These are phyloP conservation scores for Hericium rajendrae DNA, from an alignment of 768 basidiomycete species.

Conservation along the genomic window DNA sequence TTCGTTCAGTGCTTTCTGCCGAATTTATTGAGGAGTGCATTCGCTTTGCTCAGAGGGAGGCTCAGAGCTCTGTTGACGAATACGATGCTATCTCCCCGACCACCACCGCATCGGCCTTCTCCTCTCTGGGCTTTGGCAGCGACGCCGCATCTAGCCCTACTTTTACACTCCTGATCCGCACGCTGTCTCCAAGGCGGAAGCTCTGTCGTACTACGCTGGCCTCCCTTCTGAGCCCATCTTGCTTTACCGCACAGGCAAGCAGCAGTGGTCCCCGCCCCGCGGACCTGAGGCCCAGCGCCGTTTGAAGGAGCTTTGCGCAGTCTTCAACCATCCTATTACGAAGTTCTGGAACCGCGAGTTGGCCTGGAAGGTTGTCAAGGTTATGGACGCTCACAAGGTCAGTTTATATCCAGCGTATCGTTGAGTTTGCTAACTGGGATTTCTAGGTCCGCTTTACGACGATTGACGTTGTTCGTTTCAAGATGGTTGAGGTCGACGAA, in stretches of 20 bases:
- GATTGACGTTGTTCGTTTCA: constrained; percentile 27
- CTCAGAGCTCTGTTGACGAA: too few species aligned
- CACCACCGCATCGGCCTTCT: too few species aligned
- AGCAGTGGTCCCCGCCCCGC: constrained; percentile 13
- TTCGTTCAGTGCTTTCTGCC: too few species aligned
- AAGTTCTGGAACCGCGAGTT: constrained; percentile 23
- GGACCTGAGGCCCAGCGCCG: constrained; percentile 11
- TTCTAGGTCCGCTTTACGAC: constrained; percentile 24
- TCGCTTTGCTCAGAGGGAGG: too few species aligned
- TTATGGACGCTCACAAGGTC: constrained; percentile 20
- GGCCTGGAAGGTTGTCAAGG: constrained; percentile 21
- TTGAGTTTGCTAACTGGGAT: constrained; percentile 22
- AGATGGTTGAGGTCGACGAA: constrained; percentile 15
- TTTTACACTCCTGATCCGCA: neutral
- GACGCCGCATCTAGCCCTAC: neutral
- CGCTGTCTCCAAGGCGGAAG: constrained; percentile 12
- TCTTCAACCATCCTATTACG: constrained; percentile 24
- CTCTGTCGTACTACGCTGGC: constrained; percentile 22
- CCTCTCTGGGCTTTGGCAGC: neutral
- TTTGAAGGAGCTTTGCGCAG: constrained; percentile 22
- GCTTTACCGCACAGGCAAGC: constrained; percentile 20
- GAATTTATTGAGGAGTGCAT: too few species aligned
- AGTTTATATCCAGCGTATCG: constrained; percentile 20
- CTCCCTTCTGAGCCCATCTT: constrained; percentile 20
- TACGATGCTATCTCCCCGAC: too few species aligned